These are phyloP conservation scores for Pichia pseudocactophila DNA, from an alignment of 805 yeast genomes.

Conservation along the genomic window DNA sequence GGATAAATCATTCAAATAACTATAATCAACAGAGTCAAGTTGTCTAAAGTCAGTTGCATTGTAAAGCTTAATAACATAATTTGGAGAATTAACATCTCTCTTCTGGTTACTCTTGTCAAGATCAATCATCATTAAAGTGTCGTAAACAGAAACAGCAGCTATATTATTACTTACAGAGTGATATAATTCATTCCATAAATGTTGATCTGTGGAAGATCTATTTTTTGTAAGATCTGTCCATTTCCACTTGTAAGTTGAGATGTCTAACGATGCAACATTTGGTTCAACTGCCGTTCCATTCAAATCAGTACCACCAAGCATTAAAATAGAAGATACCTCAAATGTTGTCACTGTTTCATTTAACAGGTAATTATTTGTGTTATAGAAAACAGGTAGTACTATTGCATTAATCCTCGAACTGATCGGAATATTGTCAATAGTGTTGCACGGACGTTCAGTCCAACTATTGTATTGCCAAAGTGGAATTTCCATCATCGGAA, in stretches of 20 bases:
- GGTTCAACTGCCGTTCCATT: constrained; percentile 34
- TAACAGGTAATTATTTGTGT: constrained; percentile 17
- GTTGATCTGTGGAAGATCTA: constrained; percentile 18
- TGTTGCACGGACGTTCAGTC: constrained; percentile 42
- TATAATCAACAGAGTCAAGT: constrained; percentile 26
- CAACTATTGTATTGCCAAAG: constrained; percentile 63
- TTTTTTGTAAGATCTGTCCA: constrained; percentile 28
- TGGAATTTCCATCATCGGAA: constrained; percentile 64
- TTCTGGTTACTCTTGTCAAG: constrained; percentile 3
- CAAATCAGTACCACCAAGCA: constrained; percentile 52
- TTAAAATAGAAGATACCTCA: constrained; percentile 34
- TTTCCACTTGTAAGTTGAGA: constrained; percentile 35
- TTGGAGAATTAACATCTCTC: constrained; percentile 14
- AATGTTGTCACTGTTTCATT: constrained; percentile 26
- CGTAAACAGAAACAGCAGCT: constrained; percentile 47
- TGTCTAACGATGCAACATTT: constrained; percentile 31
- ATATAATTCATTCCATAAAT: constrained; percentile 16
- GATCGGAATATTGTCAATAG: constrained; percentile 28
- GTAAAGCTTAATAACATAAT: constrained; percentile 33
- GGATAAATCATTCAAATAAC: constrained; percentile 13
- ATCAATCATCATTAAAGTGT: constrained; percentile 39
- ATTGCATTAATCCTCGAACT: constrained; percentile 48
- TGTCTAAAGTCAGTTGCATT: constrained; percentile 30
- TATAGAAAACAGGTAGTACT: constrained; percentile 43
- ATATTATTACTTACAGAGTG: constrained; percentile 24